Conservation (phyloP, 768 basidiomycete genomes). For the Tricholoma sp. region DNA sequence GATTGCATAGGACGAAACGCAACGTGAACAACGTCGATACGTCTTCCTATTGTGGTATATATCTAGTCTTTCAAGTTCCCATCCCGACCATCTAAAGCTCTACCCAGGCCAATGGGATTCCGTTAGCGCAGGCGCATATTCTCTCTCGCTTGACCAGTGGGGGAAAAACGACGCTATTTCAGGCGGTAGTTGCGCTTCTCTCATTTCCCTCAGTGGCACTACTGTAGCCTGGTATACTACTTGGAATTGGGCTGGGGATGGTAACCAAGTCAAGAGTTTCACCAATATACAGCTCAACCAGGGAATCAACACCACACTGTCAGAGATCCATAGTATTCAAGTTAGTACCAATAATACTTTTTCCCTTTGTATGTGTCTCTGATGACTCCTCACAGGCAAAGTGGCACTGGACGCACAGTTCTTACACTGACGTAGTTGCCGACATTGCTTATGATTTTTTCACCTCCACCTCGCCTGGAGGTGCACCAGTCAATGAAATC, state of each 20-base stretch:
- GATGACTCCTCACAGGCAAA: conserved; percentile 27
- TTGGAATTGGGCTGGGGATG: conserved; percentile 51
- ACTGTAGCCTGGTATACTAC: conserved; percentile 46
- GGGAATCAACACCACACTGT: conserved; percentile 47
- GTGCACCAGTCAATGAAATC: conserved; percentile 43
- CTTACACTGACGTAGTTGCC: conserved; percentile 23
- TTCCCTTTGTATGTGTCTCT: not conserved
- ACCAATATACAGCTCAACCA: conserved; percentile 49
- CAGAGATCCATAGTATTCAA: conserved; percentile 48
- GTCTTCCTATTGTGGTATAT: no score
- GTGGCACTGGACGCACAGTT: conserved; percentile 21
- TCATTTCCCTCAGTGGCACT: conserved; percentile 37
- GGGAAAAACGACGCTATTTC: conserved; percentile 33
- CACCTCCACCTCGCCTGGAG: conserved; percentile 46
- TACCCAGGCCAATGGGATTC: conserved; percentile 47
- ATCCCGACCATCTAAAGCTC: not conserved
- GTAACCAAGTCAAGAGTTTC: conserved; percentile 50
- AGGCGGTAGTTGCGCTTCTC: conserved; percentile 47
- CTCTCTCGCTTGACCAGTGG: conserved; percentile 30
- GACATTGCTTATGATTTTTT: conserved; percentile 64
- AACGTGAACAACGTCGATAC: no score
- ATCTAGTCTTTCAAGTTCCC: no score
- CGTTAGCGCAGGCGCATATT: conserved; percentile 40
- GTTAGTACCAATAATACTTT: conserved; percentile 28
- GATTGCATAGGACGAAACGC: no score